Base-by-base conservation (phyloP, 139 green algal species). In the Coelastrella sp. region DNA sequence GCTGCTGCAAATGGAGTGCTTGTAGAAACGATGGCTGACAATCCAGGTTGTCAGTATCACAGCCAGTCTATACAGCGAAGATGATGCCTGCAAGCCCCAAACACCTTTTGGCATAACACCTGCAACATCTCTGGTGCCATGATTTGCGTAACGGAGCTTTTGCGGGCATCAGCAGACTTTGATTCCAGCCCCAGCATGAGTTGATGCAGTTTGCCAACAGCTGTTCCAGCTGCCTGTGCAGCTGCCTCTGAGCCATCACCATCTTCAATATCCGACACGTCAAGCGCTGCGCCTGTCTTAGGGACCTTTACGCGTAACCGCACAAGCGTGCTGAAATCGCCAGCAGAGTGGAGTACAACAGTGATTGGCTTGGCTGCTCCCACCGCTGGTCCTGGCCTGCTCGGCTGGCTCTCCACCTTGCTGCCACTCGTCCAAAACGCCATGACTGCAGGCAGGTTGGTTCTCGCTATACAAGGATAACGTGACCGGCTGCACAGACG, bases 101-200 rank as follows among this genome's bases (percentile, higher is more conserved):
- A 47, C 54, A 80, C 83, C 83, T 88, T 88, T 10, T 80, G 66
- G 57, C 83, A 88, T 32, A 88, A 61, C 47, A 88, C n/a, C 19
- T 88, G 83, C 19, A 88, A 47, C 19, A 73, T 17, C 16, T n/a
- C 56, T 13, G 54, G 13, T 11, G 77, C 10, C 68, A 80, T 54
- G 14, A 88, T 58, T 5, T 88, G 65, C 6, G 23, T 68, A 5
- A 88, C 20, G 5, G 83, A 68, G 7, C 13, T 5, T 14, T n/a
- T 68, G 3, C 16, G 8, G 11, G 68, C 68, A 47, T 88, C 83
- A 57, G 66, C 66, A 14, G 68, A 80, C 47, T 76, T 80, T 17
- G 20, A 0, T 13, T 88, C 83, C 6, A 88, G 56, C 13, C 54
- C 66, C 5, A 68, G 10, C 7, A 88, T 88, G 4, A 80, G 19